A percentile compares a stretch with the other conserved stretches of the same genome.
phyloP scores from a whole-genome alignment of 192 early-diverging fungal genomes.

The Spizellomyces punctatus region DNA sequence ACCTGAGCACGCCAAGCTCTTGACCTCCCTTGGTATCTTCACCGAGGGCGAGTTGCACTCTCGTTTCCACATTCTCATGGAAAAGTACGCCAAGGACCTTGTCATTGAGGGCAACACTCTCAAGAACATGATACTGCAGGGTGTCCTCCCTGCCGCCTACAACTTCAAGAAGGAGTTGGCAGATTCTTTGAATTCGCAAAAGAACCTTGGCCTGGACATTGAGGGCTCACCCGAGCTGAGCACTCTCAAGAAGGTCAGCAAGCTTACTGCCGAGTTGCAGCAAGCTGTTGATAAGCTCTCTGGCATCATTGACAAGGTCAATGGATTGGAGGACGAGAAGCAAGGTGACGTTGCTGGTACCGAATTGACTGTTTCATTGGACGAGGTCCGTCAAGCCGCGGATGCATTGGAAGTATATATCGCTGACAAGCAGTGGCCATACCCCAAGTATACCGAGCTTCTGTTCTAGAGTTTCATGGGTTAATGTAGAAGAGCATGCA shows the following conservation, averaged over 20 bases:
- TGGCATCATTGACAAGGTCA: constrained; percentile 58
- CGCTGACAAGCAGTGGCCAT: constrained; percentile 93
- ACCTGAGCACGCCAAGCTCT: constrained; percentile 70
- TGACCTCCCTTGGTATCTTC: constrained; percentile 83
- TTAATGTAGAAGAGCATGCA: no score
- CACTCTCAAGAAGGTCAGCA: constrained; percentile 69
- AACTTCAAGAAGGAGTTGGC: constrained; percentile 87
- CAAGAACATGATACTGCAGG: constrained; percentile 75
- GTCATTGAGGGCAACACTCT: constrained; percentile 92
- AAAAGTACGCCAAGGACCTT: constrained; percentile 97
- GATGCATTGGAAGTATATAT: constrained; percentile 71
- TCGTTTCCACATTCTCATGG: constrained; percentile 93
- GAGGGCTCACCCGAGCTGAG: constrained; percentile 69
- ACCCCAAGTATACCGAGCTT: constrained; percentile 96
- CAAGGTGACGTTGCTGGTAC: constrained; percentile 68
- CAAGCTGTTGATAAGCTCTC: constrained; percentile 56
- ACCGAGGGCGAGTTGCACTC: constrained; percentile 84
- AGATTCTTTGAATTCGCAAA: constrained; percentile 77
- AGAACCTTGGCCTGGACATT: constrained; percentile 52
- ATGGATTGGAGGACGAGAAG: constrained; percentile 55
- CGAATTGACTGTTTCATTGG: constrained; percentile 71
- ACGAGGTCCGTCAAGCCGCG: constrained; percentile 58
- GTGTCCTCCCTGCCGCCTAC: constrained; percentile 87
- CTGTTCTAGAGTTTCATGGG: constrained; percentile 16
- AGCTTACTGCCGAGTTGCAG: constrained; percentile 61